These are phyloP conservation scores for Sarcodon aspratus DNA, from an alignment of 768 basidiomycete species.

Conservation along the genomic window DNA sequence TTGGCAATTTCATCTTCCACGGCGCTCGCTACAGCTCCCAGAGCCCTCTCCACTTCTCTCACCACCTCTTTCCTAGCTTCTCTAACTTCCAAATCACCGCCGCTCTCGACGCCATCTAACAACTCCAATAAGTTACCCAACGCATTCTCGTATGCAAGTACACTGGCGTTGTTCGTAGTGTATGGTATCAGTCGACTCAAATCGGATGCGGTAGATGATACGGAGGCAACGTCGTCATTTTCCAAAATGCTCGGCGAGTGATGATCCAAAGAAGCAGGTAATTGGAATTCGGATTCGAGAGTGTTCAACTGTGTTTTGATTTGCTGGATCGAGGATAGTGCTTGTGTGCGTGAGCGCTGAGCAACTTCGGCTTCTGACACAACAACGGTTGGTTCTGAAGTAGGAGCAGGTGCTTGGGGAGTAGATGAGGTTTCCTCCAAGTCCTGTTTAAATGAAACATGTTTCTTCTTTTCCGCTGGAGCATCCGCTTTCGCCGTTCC, in stretches of 20 bases:
- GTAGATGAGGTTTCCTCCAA: not conserved
- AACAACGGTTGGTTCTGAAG: not conserved
- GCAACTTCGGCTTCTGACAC: constrained; percentile 3
- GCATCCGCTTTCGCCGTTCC: not conserved
- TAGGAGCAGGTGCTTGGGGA: not conserved
- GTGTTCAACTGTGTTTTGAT: constrained; percentile 30
- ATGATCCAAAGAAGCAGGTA: constrained; percentile 22
- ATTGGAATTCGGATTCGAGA: constrained; percentile 26
- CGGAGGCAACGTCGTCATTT: constrained; percentile 4
- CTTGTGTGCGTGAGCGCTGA: constrained; percentile 8
- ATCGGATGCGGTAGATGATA: not conserved
- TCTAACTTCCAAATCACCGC: constrained; percentile 44
- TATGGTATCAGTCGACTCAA: constrained; percentile 21
- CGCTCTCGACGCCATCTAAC: constrained; percentile 52
- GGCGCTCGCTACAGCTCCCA: constrained; percentile 38
- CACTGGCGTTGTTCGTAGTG: constrained; percentile 43
- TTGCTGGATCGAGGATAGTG: constrained; percentile 19
- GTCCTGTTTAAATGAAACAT: too few species aligned
- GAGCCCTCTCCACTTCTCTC: constrained; percentile 38
- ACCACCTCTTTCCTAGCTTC: constrained; percentile 44
- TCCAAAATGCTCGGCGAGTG: constrained; percentile 9
- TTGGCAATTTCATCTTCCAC: constrained; percentile 22
- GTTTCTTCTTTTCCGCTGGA: too few species aligned
- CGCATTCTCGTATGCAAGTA: constrained; percentile 52
- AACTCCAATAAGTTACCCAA: constrained; percentile 42